Evolutionary conservation across 345 rosid species (phyloP).

Genomic region (Pugionium dolabratum): DNA sequence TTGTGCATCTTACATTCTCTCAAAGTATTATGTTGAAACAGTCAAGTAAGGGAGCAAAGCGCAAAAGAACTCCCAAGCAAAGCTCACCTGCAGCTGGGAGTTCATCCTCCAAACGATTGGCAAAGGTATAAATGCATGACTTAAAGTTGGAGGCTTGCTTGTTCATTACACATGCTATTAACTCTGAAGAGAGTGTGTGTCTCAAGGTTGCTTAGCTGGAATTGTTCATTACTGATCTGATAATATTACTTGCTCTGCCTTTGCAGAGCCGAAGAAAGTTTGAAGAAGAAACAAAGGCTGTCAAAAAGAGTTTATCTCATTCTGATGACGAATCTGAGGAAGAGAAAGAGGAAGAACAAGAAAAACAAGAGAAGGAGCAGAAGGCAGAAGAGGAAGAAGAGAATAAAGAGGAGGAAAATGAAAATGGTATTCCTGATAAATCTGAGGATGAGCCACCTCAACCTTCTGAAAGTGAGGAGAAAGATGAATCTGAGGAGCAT

Average conservation of each 20-base stretch:
- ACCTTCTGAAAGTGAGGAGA: constrained; percentile 77
- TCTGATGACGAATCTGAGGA: constrained; percentile 56
- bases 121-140: constrained; percentile 54
- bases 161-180: constrained; percentile 7
- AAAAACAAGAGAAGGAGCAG: constrained; percentile 60
- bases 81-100: constrained; percentile 52
- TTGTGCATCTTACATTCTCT: constrained; percentile 9
- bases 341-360: constrained; percentile 47
- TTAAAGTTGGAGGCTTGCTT: constrained; percentile 13
- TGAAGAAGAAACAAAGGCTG: constrained; percentile 48
- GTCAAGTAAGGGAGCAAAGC: constrained; percentile 70
- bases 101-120: constrained; percentile 53
- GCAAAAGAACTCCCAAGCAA: constrained; percentile 58
- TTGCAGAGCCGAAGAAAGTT: constrained; percentile 59
- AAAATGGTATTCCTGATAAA: constrained; percentile 51
- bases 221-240: constrained; percentile 17
- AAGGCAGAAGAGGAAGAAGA: constrained; percentile 49
- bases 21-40: constrained; percentile 28
- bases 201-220: constrained; percentile 1
- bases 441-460: constrained; percentile 48
- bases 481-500: constrained; percentile 48
- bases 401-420: constrained; percentile 52
- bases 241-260: constrained; percentile 1
- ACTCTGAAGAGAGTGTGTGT: constrained; percentile 10
- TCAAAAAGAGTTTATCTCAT: constrained; percentile 44